Evolutionary conservation across 768 basidiomycete genomes (phyloP).

Genomic region (Coprinopsis sp.): DNA sequence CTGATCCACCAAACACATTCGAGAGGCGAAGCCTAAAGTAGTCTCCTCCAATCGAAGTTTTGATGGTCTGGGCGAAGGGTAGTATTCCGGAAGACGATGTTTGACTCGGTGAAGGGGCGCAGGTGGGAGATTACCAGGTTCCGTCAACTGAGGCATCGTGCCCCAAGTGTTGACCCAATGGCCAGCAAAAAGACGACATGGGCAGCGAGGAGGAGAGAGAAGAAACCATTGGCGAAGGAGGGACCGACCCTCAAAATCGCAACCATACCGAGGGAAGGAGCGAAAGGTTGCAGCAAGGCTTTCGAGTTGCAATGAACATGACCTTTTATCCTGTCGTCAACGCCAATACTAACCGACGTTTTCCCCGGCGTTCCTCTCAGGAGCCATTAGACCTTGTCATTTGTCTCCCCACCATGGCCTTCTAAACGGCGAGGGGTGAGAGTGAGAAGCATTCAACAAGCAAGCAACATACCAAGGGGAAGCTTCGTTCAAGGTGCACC

Average conservation of each 20-base stretch:
- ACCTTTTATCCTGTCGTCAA: too few species aligned
- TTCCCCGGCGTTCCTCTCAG: background rate
- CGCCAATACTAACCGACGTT: background rate
- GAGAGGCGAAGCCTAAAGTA: slow-evolving; percentile 43
- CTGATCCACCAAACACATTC: slow-evolving; percentile 42
- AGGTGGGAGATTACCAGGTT: slow-evolving; percentile 30
- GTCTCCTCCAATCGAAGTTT: slow-evolving; percentile 34
- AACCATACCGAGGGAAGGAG: background rate
- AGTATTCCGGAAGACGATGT: slow-evolving; percentile 37
- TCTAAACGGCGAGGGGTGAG: too few species aligned
- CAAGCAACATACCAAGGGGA: too few species aligned
- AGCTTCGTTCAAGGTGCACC: too few species aligned
- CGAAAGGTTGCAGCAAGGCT: background rate
- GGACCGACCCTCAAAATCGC: background rate
- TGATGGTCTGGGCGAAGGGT: slow-evolving; percentile 49
- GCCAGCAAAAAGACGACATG: background rate
- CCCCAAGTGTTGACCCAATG: slow-evolving; percentile 35
- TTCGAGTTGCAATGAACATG: background rate
- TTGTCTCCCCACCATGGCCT: too few species aligned
- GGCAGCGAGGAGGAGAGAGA: background rate
- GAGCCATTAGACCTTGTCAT: too few species aligned
- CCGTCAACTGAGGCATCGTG: slow-evolving; percentile 38
- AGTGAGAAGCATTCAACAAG: too few species aligned
- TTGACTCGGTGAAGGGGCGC: slow-evolving; percentile 26
- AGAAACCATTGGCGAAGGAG: background rate